Evolutionary conservation across 768 basidiomycete genomes (phyloP).

Genomic region (Dioszegia aurantiaca): DNA sequence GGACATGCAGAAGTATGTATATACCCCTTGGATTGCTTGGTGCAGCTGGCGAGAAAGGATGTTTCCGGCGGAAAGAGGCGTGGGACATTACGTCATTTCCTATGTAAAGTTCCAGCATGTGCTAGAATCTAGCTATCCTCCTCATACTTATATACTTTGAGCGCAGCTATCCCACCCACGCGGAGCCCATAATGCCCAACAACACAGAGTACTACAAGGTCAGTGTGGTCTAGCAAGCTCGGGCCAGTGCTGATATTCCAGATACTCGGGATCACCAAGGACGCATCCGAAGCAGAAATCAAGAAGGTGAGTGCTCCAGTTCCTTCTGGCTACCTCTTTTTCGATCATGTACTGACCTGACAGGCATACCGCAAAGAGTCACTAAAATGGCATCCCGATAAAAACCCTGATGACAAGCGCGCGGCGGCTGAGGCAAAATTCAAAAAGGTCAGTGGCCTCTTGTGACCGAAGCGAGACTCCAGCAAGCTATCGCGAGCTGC

Average conservation of each 20-base stretch:
- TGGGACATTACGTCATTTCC: background rate
- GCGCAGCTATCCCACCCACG: background rate
- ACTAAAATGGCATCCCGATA: constrained; percentile 73
- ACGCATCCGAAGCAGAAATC: constrained; percentile 73
- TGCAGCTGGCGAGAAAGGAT: no score
- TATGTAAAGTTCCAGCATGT: constrained; percentile 6
- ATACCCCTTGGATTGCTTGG: no score
- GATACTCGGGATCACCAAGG: constrained; percentile 68
- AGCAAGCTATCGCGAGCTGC: no score
- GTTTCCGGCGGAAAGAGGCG: no score
- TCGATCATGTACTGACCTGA: no score
- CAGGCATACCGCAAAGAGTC: constrained; percentile 63
- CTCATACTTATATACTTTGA: no score
- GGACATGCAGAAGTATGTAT: no score
- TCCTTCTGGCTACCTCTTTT: no score
- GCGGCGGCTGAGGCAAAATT: constrained; percentile 85
- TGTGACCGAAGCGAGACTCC: no score
- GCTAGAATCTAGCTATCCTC: constrained; percentile 13
- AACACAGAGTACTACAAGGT: constrained; percentile 77
- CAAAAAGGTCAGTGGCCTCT: constrained; percentile 77
- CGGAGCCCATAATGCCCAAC: constrained; percentile 37
- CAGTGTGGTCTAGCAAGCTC: background rate
- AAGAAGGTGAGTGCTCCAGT: constrained; percentile 61
- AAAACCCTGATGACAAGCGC: constrained; percentile 59
- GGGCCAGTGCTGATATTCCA: constrained; percentile 14